A percentile compares a stretch with the other conserved stretches of the same genome.
phyloP scores from a whole-genome alignment of 495 filamentous ascomycete genomes.

The Wilcoxina mikolae region DNA sequence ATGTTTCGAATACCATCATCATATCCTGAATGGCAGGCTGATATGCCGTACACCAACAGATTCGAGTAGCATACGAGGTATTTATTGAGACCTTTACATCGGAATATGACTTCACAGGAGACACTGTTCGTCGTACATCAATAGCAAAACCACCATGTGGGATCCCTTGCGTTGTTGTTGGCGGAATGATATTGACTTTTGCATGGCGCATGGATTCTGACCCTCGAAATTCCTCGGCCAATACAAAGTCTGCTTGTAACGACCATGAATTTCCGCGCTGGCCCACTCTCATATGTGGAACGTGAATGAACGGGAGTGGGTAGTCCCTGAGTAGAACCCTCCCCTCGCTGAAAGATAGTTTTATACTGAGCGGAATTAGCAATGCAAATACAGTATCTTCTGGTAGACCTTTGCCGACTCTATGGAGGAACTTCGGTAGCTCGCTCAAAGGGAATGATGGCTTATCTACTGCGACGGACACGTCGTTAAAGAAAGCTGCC shows the following conservation, averaged over 20 bases:
- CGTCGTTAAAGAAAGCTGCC: constrained; percentile 64
- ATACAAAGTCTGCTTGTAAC: constrained; percentile 82
- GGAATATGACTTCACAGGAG: constrained; percentile 92
- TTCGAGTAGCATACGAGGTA: constrained; percentile 74
- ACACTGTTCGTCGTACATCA: constrained; percentile 78
- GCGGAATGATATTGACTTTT: constrained; percentile 71
- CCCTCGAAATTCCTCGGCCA: constrained; percentile 83
- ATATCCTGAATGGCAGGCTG: constrained; percentile 98
- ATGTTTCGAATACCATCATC: constrained; percentile 98
- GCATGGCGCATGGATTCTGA: constrained; percentile 62
- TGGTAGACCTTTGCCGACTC: constrained; percentile 91
- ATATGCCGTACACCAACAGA: constrained; percentile 94
- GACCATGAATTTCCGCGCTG: constrained; percentile 74
- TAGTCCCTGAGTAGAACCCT: constrained; percentile 79
- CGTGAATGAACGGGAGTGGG: constrained; percentile 78
- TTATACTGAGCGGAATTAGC: constrained; percentile 75
- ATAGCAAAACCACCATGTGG: constrained; percentile 55
- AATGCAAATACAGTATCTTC: constrained; percentile 76
- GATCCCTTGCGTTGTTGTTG: constrained; percentile 32
- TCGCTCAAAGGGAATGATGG: constrained; percentile 75
- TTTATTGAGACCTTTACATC: constrained; percentile 84
- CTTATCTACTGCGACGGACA: constrained; percentile 78
- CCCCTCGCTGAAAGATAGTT: constrained; percentile 83
- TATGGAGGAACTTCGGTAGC: constrained; percentile 66
- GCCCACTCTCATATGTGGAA: constrained; percentile 63